A percentile compares a stretch with the other conserved stretches of the same genome.
These are phyloP conservation scores for Didymella exigua DNA, from an alignment of 2,329 filamentous ascomycete species.

Conservation along the genomic window DNA sequence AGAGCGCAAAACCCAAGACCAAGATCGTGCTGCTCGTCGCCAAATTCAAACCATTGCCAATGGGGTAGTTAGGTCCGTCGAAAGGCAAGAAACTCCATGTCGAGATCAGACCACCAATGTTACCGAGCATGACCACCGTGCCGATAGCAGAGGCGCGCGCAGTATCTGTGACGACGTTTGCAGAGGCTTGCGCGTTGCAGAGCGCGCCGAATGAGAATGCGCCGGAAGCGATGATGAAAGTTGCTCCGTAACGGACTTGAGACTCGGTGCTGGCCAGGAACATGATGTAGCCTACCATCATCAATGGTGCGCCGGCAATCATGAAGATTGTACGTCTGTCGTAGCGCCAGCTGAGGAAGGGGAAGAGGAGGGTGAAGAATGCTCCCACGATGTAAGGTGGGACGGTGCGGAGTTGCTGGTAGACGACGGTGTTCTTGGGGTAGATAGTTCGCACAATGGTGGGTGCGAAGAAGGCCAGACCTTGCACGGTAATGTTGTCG, in stretches of 20 bases:
- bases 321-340: conserved; percentile 67
- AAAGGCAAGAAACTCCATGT: conserved; percentile 69
- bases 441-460: conserved; percentile 75
- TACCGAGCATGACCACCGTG: conserved; percentile 73
- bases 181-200: conserved; percentile 69
- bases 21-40: conserved; percentile 65
- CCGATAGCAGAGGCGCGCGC: conserved; percentile 70
- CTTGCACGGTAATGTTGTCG: conserved; percentile 73
- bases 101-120: conserved; percentile 70
- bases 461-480: conserved; percentile 71
- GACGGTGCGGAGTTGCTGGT: conserved; percentile 72
- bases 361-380: conserved; percentile 68
- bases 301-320: conserved; percentile 63
- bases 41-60: conserved; percentile 74
- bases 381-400: conserved; percentile 73
- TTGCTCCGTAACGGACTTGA: conserved; percentile 69
- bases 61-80: conserved; percentile 69
- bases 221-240: conserved; percentile 70
- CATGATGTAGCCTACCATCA: conserved; percentile 72
- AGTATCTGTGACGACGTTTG: conserved; percentile 74
- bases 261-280: conserved; percentile 63
- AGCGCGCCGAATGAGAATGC: conserved; percentile 69
- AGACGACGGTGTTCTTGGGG: conserved; percentile 60
- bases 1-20: conserved; percentile 55
- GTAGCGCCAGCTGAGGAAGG: conserved; percentile 65